Base-by-base conservation (phyloP, 495 filamentous ascomycete species). In the Aspergillus sclerotioniger region DNA sequence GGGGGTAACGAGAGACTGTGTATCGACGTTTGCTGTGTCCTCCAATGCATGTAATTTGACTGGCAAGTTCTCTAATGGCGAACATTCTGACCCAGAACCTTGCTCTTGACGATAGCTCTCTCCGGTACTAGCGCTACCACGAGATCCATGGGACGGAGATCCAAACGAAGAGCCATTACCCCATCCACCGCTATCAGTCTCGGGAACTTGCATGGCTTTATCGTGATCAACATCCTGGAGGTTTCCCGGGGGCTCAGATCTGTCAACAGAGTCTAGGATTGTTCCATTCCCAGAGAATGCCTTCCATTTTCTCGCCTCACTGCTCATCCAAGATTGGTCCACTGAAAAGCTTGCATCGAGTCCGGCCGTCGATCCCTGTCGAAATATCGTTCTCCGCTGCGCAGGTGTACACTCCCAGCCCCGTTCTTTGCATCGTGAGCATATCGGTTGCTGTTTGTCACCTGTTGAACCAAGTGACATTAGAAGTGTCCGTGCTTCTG, bases 321-420 rank as follows among this genome's bases (percentile, higher is more conserved):
- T 57, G 28, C 47, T 57, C 12, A 57, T 43, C 54, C 54, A 57
- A 3, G 17, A 10, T 43, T 57, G 54, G n/a, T 50, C 32, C 16
- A 3, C 16, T 15, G 54, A 49, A 41, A 57, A 57, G 3, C 17
- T 25, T 8, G 10, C 19, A 12, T 57, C 54, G 10, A 48, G n/a
- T n/a, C 37, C 37, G 4, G 44, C 54, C 45, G 41, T 50, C 5
- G 54, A 57, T 16, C 54, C 44, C 6, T 57, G 54, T 15, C 54
- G 54, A 50, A 57, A 57, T 0, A 35, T 6, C 6, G 45, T 19
- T 21, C 39, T 57, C 13, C 45, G 20, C 4, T 35, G 54, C 7
- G 37, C 44, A 25, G 21, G 54, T n/a, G 15, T 17, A 31, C 54
- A 57, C 6, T 41, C n/a, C 12, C 32, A 29, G n/a, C 54, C 45